These are phyloP conservation scores for Penicillium griseofulvum DNA, from an alignment of 2,329 filamentous ascomycete genomes.

Conservation along the genomic window DNA sequence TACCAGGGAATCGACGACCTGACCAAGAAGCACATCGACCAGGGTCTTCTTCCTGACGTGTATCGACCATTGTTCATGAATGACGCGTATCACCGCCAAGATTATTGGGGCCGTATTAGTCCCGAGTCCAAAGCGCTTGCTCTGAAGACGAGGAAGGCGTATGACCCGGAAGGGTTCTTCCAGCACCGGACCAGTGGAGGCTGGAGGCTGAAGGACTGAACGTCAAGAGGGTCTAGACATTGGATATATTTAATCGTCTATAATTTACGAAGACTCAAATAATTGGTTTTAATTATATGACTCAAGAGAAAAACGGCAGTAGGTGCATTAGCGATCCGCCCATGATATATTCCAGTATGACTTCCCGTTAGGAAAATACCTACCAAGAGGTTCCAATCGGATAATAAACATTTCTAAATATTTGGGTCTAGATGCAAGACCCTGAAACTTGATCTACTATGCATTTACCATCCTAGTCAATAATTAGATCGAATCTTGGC, in stretches of 20 bases:
- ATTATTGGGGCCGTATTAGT: constrained; percentile 44
- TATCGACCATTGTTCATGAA: constrained; percentile 50
- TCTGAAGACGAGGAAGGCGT: constrained; percentile 33
- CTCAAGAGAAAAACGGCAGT: not conserved
- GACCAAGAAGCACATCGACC: constrained; percentile 33
- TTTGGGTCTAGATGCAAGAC: not conserved
- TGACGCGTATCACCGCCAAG: constrained; percentile 45
- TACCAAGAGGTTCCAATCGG: not conserved
- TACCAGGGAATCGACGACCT: constrained; percentile 38
- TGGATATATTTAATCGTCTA: not conserved
- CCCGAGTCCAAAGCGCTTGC: constrained; percentile 32
- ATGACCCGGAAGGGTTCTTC: constrained; percentile 44
- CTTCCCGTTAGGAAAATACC: not conserved
- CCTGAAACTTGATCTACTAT: constrained; percentile 20
- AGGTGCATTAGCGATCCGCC: not conserved
- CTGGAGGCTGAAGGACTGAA: constrained; percentile 30
- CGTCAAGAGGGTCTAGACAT: not conserved
- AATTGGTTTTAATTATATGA: not conserved
- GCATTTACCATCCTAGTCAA: not conserved
- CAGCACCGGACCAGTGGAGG: constrained; percentile 41
- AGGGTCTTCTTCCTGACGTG: constrained; percentile 38
- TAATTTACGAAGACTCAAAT: not conserved
- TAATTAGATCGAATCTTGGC: not conserved
- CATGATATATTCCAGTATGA: not conserved
- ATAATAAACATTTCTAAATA: not conserved